Base-by-base conservation (phyloP, 23 red algal genomes). In the Agarophyton chilense region DNA sequence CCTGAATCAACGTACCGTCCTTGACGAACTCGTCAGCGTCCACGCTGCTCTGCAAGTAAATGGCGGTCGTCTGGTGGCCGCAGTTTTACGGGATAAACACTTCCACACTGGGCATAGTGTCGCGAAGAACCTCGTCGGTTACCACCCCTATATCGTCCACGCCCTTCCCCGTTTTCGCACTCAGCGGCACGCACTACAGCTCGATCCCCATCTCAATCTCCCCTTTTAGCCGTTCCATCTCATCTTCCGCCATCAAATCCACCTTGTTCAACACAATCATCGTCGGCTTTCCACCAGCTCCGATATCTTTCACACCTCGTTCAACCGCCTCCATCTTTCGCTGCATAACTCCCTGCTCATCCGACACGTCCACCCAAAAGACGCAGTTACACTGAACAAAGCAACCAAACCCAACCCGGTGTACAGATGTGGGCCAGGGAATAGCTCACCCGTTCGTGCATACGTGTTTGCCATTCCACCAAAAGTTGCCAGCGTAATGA, bases 351-450 rank as follows among this genome's bases (percentile, higher is more conserved):
- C 78, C 82, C 52, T 35, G 47, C 9, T 76, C 63, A 33, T 75
- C 73, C 50, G 89, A 88, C n/a, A 38, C 77, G 67, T 98, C 96
- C 22, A 98, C 90, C 14, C 96, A 25, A 98, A 74, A 11, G 85
- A 47, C 35, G 88, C 79, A 88, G 90, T 98, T 14, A 92, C 79
- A 63, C 85, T 94, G 78, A 98, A 81, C 44, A 82, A 31, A 2
- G 96, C 91, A 28, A 98, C 93, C 34, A 93, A 32, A 10, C 92
- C 86, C 75, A 98, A 68, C 3, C 96, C 96, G 4, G 93, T 89
- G 72, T 98, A 98, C 60, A 98, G 86, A 89, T 98, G 96, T 6
- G 96, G 96, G 33, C 96, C 96, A 6, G 96, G 96, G 87, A 98
- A 98, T 2, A 98, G 83, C 71, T 98, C 95, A 29, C n/a, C 96